Evolutionary conservation across 2,329 filamentous ascomycete genomes (phyloP).

Genomic region (Phoma sp.): DNA sequence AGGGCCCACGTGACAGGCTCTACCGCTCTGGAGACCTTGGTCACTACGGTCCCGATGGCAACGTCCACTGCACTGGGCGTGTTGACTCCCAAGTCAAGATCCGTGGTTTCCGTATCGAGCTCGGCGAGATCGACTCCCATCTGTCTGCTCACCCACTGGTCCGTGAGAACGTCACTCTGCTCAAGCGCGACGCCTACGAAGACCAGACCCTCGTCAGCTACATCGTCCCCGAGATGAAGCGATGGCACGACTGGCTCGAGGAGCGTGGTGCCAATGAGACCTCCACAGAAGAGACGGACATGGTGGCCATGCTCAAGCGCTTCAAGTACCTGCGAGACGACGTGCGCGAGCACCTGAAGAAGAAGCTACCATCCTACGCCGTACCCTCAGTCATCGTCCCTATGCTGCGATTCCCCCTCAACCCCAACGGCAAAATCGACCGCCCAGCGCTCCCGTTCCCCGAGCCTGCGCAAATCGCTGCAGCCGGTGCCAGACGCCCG

Average conservation of each 20-base stretch:
- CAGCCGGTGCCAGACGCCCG: slow-evolving; percentile 58
- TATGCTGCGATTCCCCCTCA: slow-evolving; percentile 75
- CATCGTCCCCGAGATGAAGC: slow-evolving; percentile 79
- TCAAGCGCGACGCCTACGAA: slow-evolving; percentile 82
- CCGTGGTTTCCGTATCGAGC: slow-evolving; percentile 92
- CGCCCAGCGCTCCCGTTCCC: slow-evolving; percentile 81
- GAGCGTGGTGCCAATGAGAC: slow-evolving; percentile 50
- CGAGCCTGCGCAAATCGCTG: slow-evolving; percentile 70
- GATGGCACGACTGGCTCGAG: slow-evolving; percentile 74
- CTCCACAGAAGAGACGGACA: slow-evolving; percentile 53
- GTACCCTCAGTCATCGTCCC: slow-evolving; percentile 77
- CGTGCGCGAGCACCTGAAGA: slow-evolving; percentile 71
- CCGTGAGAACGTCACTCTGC: slow-evolving; percentile 83
- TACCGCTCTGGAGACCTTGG: slow-evolving; percentile 91
- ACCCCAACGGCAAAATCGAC: slow-evolving; percentile 71
- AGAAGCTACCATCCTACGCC: slow-evolving; percentile 74
- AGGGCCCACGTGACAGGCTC: slow-evolving; percentile 82
- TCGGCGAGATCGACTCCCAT: slow-evolving; percentile 89
- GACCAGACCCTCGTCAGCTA: slow-evolving; percentile 89
- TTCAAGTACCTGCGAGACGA: slow-evolving; percentile 67
- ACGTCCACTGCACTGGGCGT: slow-evolving; percentile 79
- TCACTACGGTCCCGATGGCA: slow-evolving; percentile 71
- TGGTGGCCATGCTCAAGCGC: slow-evolving; percentile 63
- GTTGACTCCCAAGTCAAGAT: slow-evolving; percentile 94
- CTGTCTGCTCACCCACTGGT: slow-evolving; percentile 76